Evolutionary conservation across 2,329 filamentous ascomycete genomes (phyloP), one percentile per base, ranked within the genome.

Genomic region (Colletotrichum eremochloae): DNA sequence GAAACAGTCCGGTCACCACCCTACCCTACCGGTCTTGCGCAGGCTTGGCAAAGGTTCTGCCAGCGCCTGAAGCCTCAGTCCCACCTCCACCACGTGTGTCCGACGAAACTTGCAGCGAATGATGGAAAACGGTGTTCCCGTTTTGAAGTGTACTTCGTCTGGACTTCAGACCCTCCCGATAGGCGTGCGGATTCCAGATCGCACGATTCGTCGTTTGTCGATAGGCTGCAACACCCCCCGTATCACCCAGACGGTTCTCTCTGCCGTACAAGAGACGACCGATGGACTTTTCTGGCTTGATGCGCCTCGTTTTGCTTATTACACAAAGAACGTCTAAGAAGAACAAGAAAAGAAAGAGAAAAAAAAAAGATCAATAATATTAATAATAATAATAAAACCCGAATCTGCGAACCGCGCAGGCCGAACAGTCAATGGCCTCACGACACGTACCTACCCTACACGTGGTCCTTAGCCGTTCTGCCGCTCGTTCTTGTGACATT

Each of bases 81-180:
- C 48, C 82, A 76, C 5, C 83, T 83, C 48, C 86, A 76, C n/a
- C 86, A 76, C n/a, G 83, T 78, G 74, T 83, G 84, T n/a, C 80
- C 80, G 56, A 82, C 68, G 72, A 85, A 85, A 1, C 60, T 52
- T 52, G 5, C 46, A 18, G 58, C 76, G 82, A 83, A 86, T 2
- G 84, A 85, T 24, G 81, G 24, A 20, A 63, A 33, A 31, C 82
- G 5, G 77, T 78, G 14, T 79, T 78, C 70, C 81, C 77, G 3
- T 50, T 46, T 46, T 9, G 44, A 20, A 38, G 8, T n/a, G 11
- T 5, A 36, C 36, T 8, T 9, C 12, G 50, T 82, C 78, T 60
- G 84, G 67, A 0, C 79, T 79, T 40, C 83, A 76, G 67, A 0
- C 79, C 79, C 42, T 84, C 76, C 18, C 80, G 72, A n/a, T 84